Conservation (phyloP, 148 eudicot species). For the Pharnaceum exiguum region DNA sequence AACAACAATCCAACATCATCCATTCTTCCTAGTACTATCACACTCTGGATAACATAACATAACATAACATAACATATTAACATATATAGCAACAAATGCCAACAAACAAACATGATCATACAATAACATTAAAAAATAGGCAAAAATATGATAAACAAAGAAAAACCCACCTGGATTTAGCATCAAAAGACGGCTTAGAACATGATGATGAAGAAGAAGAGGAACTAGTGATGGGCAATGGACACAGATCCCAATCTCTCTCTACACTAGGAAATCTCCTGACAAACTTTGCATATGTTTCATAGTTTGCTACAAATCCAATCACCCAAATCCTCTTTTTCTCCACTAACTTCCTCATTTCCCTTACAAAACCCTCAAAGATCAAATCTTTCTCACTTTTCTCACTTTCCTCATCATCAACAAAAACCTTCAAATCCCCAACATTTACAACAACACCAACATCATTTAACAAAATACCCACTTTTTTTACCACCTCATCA, state of each 20-base stretch:
- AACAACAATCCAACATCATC: too few relatives aligned
- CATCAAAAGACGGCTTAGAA: conserved; percentile 27
- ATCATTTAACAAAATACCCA: conserved; percentile 26
- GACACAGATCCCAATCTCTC: conserved; percentile 66
- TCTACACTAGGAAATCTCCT: conserved; percentile 47
- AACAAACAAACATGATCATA: too few relatives aligned
- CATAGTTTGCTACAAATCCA: conserved; percentile 36
- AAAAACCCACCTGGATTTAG: conserved; percentile 55
- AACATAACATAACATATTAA: neutral
- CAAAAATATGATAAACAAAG: neutral
- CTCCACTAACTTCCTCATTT: conserved; percentile 40
- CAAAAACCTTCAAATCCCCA: conserved; percentile 59
- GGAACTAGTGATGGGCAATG: conserved; percentile 49
- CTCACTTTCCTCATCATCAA: conserved; percentile 15
- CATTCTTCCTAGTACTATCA: too few relatives aligned
- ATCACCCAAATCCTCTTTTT: conserved; percentile 52
- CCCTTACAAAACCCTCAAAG: too few relatives aligned
- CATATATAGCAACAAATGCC: too few relatives aligned
- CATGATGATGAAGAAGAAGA: conserved; percentile 26
- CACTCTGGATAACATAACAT: too few relatives aligned
- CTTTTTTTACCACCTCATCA: conserved; percentile 48
- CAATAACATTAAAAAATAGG: neutral
- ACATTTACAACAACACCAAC: conserved; percentile 34
- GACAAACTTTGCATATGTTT: conserved; percentile 40
- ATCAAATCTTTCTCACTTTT: conserved; percentile 29